phyloP scores from a whole-genome alignment of 768 basidiomycete genomes.

The Podaxis sp. region DNA sequence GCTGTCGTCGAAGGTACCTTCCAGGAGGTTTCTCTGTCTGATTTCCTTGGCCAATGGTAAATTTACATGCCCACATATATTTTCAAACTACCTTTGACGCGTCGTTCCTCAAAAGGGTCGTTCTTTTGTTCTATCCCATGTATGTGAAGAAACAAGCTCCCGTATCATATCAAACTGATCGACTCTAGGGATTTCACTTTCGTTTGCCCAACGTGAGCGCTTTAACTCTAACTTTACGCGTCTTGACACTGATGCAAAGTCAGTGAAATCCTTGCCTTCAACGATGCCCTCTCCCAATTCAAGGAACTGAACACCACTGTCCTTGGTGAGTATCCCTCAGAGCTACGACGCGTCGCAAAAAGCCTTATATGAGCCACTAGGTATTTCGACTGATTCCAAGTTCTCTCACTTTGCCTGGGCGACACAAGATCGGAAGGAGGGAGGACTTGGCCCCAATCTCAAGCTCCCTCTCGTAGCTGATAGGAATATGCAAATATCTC shows the following conservation, averaged over 20 bases:
- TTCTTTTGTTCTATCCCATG: constrained; percentile 94
- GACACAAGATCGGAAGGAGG: constrained; percentile 75
- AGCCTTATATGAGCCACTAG: constrained; percentile 29
- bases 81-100: constrained; percentile 8
- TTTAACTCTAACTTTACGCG: neutral
- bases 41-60: constrained; percentile 83
- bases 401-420: constrained; percentile 89
- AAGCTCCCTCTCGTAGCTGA: constrained; percentile 83
- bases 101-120: constrained; percentile 56
- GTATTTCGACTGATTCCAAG: constrained; percentile 87
- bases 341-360: neutral
- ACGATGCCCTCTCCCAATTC: constrained; percentile 80
- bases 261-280: constrained; percentile 90
- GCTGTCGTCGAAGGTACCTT: constrained; percentile 78
- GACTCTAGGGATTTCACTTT: constrained; percentile 75
- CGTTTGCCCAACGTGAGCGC: constrained; percentile 77
- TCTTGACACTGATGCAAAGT: neutral
- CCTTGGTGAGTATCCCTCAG: constrained; percentile 52
- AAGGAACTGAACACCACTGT: constrained; percentile 70
- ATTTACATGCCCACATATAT: constrained; percentile 17
- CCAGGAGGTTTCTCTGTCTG: constrained; percentile 69
- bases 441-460: constrained; percentile 88
- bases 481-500: constrained; percentile 72
- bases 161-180: neutral
- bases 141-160: constrained; percentile 34